Evolutionary conservation across 1,139 yeast species (phyloP).

Genomic region (Saccharomyces uvarum): DNA sequence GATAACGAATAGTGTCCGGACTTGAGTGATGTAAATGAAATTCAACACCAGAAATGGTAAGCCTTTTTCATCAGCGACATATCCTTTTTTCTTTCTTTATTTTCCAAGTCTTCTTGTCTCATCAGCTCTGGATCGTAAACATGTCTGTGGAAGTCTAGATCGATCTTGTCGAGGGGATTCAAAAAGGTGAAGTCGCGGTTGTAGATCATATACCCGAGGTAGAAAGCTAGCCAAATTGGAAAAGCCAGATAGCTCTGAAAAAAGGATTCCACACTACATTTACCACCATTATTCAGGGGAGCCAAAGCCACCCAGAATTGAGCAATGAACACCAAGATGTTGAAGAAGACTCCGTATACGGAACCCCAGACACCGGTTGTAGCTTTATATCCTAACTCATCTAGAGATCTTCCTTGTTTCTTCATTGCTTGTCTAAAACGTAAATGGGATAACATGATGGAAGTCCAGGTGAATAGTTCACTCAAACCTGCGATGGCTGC

Average conservation of each 20-base stretch:
- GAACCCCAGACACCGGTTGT: conserved; percentile 69
- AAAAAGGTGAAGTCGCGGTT: conserved; percentile 44
- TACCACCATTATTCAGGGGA: conserved; percentile 22
- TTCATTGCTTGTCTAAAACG: conserved; percentile 69
- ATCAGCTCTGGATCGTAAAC: conserved; percentile 58
- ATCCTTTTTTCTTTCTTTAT: conserved; percentile 22
- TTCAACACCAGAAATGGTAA: conserved; percentile 13
- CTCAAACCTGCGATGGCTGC: conserved; percentile 78
- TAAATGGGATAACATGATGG: conserved; percentile 66
- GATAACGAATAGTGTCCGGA: neutral
- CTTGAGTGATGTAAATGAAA: neutral
- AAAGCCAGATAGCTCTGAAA: conserved; percentile 51
- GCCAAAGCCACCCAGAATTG: conserved; percentile 37
- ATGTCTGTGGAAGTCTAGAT: conserved; percentile 61
- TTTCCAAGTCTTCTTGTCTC: conserved; percentile 51
- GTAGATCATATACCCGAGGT: conserved; percentile 47
- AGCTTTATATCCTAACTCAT: conserved; percentile 62
- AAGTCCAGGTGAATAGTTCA: conserved; percentile 76
- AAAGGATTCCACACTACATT: conserved; percentile 41
- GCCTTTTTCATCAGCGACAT: conserved; percentile 7
- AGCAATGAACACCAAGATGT: conserved; percentile 56
- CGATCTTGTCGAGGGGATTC: conserved; percentile 44
- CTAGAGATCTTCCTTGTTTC: conserved; percentile 53
- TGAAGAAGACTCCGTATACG: conserved; percentile 53
- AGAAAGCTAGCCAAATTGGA: conserved; percentile 48